phyloP scores from a whole-genome alignment of 371 early-diverging fungal species.

The Smittium culicis region DNA sequence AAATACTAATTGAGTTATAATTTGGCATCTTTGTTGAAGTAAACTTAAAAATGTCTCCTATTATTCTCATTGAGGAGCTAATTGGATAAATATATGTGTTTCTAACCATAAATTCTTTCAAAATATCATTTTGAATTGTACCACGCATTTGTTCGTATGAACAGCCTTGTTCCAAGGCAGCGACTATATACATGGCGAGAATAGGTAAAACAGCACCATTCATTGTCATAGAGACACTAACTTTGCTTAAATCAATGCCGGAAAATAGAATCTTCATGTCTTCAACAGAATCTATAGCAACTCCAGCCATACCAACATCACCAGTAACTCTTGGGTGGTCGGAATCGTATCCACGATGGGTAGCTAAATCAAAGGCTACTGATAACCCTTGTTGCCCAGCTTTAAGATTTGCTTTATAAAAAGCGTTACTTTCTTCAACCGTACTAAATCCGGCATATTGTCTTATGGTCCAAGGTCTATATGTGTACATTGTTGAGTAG shows the following conservation, averaged over 20 bases:
- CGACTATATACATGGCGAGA: conserved; percentile 76
- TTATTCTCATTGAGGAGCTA: conserved; percentile 65
- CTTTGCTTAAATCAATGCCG: conserved; percentile 69
- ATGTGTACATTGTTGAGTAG: conserved; percentile 79
- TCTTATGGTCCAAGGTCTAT: conserved; percentile 70
- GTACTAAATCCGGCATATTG: conserved; percentile 84
- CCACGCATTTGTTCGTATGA: conserved; percentile 58
- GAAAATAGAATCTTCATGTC: conserved; percentile 82
- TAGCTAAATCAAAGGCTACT: conserved; percentile 76
- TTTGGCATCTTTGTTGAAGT: conserved; percentile 76
- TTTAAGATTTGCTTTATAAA: conserved; percentile 69
- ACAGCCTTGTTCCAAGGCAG: conserved; percentile 71
- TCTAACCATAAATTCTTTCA: conserved; percentile 84
- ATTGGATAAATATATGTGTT: conserved; percentile 84
- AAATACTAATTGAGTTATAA: conserved; percentile 81
- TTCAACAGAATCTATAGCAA: conserved; percentile 77
- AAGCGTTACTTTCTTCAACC: conserved; percentile 69
- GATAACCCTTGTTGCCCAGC: conserved; percentile 76
- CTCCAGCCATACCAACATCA: conserved; percentile 86
- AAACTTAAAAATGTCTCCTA: conserved; percentile 71
- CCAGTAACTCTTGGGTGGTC: conserved; percentile 74
- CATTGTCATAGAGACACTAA: conserved; percentile 85
- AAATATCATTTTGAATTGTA: conserved; percentile 77
- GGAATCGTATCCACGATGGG: conserved; percentile 72
- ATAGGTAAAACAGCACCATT: conserved; percentile 81